Evolutionary conservation across 805 yeast species (phyloP).

Genomic region (Schizosaccharomyces osmophilus): DNA sequence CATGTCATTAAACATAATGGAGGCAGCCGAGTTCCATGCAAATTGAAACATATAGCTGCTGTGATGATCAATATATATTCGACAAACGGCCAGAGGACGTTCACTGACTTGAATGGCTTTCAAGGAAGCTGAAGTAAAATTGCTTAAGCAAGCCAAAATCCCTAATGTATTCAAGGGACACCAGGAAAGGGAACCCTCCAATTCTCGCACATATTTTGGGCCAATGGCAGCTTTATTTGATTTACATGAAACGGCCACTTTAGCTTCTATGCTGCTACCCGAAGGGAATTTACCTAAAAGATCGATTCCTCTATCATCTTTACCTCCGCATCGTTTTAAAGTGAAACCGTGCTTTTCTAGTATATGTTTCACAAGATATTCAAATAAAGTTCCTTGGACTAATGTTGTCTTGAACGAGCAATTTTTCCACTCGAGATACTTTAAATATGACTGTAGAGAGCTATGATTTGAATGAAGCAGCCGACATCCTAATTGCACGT

Average conservation of each 20-base stretch:
- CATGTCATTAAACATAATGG: conserved; percentile 3
- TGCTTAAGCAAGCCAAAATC: conserved; percentile 6
- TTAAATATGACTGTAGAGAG: too few relatives aligned
- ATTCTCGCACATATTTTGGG: conserved; percentile 16
- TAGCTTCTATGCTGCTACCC: not conserved
- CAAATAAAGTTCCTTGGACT: conserved; percentile 10
- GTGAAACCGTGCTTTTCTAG: conserved; percentile 4
- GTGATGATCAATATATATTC: conserved; percentile 3
- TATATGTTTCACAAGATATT: conserved; percentile 8
- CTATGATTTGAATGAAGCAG: too few relatives aligned
- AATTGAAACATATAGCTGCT: conserved; percentile 6
- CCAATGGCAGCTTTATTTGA: conserved; percentile 20
- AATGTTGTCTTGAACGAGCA: conserved; percentile 5
- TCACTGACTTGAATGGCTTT: not conserved
- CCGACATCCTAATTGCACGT: too few relatives aligned
- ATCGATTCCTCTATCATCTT: conserved; percentile 10
- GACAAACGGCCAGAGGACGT: conserved; percentile 6
- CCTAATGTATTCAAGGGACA: conserved; percentile 6
- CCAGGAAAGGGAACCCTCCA: conserved; percentile 7
- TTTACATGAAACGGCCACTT: conserved; percentile 10
- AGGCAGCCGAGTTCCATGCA: conserved; percentile 7
- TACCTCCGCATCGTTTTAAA: conserved; percentile 10
- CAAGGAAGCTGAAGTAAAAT: conserved; percentile 5
- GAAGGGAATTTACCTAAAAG: conserved; percentile 8
- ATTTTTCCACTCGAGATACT: too few relatives aligned